A percentile compares a stretch with the other conserved stretches of the same genome.
phyloP scores from a whole-genome alignment of 495 filamentous ascomycete species.

The Oidiodendron maius region DNA sequence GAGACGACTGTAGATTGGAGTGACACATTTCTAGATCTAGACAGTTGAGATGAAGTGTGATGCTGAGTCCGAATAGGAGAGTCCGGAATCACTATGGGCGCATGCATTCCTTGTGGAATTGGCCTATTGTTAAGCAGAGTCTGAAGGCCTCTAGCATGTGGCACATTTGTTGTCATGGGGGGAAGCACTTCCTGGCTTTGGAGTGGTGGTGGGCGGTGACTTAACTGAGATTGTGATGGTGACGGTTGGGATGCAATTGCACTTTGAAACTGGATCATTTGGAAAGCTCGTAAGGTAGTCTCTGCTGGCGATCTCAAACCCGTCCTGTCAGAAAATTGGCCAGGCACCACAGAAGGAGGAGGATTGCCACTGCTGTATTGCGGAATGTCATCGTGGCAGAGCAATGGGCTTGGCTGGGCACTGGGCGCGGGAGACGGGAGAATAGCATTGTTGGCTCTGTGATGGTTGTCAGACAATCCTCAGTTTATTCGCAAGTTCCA shows the following conservation, averaged over 20 bases:
- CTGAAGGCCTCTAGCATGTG: neutral
- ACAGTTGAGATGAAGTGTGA: neutral
- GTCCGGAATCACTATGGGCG: neutral
- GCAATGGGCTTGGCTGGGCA: slow-evolving; percentile 42
- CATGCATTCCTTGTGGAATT: neutral
- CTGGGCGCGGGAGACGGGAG: slow-evolving; percentile 52
- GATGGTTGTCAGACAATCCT: neutral
- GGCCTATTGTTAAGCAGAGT: neutral
- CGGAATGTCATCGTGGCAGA: slow-evolving; percentile 6
- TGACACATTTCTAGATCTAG: neutral
- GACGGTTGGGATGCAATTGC: too few relatives aligned
- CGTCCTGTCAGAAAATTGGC: too few relatives aligned
- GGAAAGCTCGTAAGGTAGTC: too few relatives aligned
- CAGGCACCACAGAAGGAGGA: too few relatives aligned
- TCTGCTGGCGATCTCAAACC: too few relatives aligned
- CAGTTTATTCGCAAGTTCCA: neutral
- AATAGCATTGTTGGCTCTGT: slow-evolving; percentile 13
- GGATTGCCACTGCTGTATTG: neutral
- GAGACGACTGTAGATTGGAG: neutral
- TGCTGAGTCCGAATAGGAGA: neutral
- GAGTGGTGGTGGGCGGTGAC: neutral
- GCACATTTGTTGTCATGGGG: neutral
- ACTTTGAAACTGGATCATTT: too few relatives aligned
- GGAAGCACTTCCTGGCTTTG: neutral
- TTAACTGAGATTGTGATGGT: neutral